Evolutionary conservation across 2,329 filamentous ascomycete genomes (phyloP), one percentile per base, ranked within the genome.

Genomic region (Sarocladium strictum): DNA sequence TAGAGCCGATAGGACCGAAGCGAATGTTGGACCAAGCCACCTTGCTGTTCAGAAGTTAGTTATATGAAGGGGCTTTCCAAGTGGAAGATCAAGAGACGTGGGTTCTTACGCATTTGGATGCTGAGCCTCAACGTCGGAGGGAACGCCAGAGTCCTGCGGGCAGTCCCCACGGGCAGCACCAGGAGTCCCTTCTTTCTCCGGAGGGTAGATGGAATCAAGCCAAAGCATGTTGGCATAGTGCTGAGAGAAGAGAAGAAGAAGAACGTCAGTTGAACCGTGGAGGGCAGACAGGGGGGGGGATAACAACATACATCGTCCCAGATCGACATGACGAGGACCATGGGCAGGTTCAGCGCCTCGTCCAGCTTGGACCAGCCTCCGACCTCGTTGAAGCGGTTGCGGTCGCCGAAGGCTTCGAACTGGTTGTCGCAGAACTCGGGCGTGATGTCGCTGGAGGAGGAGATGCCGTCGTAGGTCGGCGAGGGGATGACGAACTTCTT

Each of bases 211-310:
- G 58, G 77, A 78, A 72, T 89, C 85, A 59, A 89, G 77, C 85
- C 85, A 88, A 60, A 85, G 77, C 83, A 88, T 87, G 70, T 84
- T 76, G 62, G 78, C 71, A 54, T 76, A 69, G 67, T 86, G 78
- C 59, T 60, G 26, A 51, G 41, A 29, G 3, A 12, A 45, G 32
- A 24, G 4, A 85, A 76, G 15, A 26, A 6, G 3, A 19, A 27
- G 6, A 27, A 3, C 45, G 24, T 23, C 2, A 49, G n/a, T 2
- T 15, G 12, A 38, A 5, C 12, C 12, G 35, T 7, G 35, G 35
- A 24, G n/a, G n/a, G n/a, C n/a, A n/a, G n/a, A n/a, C n/a, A 27
- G 15, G 12, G 23, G 33, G 1, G 38, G 27, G 33, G 37, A 27
- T 23, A 35, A 32, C 6, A 5, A 62, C 64, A 55, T 57, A 66